Evolutionary conservation across 2,329 filamentous ascomycete species (phyloP).

Genomic region (Xylaria arbuscula): DNA sequence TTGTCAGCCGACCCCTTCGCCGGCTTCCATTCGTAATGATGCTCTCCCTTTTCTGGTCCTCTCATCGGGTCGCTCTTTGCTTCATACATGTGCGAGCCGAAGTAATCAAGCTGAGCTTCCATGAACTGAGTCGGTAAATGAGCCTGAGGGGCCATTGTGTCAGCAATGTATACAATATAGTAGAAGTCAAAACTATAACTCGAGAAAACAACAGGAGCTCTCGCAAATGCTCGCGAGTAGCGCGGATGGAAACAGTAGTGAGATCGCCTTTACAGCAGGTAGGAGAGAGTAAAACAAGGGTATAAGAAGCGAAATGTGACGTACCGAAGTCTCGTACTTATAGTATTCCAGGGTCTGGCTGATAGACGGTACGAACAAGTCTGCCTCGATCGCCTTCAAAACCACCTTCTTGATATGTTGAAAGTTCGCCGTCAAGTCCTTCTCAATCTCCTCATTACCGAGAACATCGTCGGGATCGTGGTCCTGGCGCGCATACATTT

Average conservation of each 20-base stretch:
- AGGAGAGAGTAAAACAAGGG: no score
- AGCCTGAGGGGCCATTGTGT: conserved; percentile 44
- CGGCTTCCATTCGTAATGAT: conserved; percentile 72
- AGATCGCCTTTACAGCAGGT: neutral
- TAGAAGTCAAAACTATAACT: neutral
- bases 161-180: neutral
- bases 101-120: conserved; percentile 78
- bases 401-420: conserved; percentile 66
- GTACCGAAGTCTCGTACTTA: conserved; percentile 68
- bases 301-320: neutral
- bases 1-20: conserved; percentile 45
- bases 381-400: conserved; percentile 62
- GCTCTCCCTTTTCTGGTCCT: conserved; percentile 64
- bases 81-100: conserved; percentile 75
- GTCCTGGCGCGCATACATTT: conserved; percentile 54
- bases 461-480: conserved; percentile 59
- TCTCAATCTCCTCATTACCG: conserved; percentile 58
- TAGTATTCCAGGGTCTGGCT: conserved; percentile 73
- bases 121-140: conserved; percentile 75
- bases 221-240: neutral
- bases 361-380: conserved; percentile 70
- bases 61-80: conserved; percentile 64
- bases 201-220: neutral
- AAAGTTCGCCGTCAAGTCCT: conserved; percentile 64
- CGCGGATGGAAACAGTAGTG: neutral